A percentile compares a stretch with the other conserved stretches of the same genome.
phyloP scores from a whole-genome alignment of 2,329 filamentous ascomycete species.

The Capronia americana region DNA sequence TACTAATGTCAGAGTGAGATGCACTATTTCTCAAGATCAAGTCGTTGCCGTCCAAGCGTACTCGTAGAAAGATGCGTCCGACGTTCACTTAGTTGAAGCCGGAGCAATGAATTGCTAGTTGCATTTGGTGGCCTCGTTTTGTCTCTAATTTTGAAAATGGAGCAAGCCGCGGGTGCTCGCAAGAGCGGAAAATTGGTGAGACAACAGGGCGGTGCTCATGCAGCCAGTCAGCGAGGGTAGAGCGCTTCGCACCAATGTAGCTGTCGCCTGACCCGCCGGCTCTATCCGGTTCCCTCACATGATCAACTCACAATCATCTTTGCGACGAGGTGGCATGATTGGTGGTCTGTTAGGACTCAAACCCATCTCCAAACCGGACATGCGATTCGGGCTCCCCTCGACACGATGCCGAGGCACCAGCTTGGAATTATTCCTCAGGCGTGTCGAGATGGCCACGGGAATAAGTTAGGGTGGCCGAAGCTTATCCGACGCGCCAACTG shows the following conservation, averaged over 20 bases:
- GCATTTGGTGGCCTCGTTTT: conserved; percentile 8
- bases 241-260: background rate
- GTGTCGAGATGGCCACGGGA: background rate
- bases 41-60: background rate
- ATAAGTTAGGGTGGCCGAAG: background rate
- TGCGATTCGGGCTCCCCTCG: background rate
- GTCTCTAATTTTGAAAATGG: conserved; percentile 14
- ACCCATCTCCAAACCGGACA: background rate
- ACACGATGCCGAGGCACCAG: background rate
- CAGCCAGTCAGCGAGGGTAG: background rate
- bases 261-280: conserved; percentile 12
- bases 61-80: background rate
- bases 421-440: background rate
- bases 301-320: background rate
- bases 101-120: background rate
- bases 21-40: conserved; percentile 5
- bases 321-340: conserved; percentile 14
- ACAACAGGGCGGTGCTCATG: conserved; percentile 17
- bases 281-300: conserved; percentile 7
- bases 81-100: background rate
- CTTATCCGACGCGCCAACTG: background rate
- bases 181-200: conserved; percentile 4
- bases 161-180: conserved; percentile 4
- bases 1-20: background rate
- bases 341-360: conserved; percentile 3